Percentiles rank a stretch among this genome's conserved stretches.
These are phyloP conservation scores for Rhytidhysteron rufulum DNA, from an alignment of 2,329 filamentous ascomycete species.

Conservation along the genomic window DNA sequence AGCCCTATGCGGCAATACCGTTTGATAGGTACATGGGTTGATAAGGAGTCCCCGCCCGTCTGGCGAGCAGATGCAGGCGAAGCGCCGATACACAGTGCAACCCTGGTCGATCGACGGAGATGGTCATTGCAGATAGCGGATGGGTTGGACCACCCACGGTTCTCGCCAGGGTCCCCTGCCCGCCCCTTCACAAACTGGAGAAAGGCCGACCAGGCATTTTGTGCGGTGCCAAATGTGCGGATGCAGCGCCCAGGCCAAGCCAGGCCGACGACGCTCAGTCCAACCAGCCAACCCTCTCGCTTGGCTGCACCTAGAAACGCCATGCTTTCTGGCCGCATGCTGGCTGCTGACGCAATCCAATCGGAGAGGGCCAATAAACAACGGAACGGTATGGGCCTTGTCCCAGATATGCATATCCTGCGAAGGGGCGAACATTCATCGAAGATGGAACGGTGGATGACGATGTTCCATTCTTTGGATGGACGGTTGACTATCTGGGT, in stretches of 20 bases:
- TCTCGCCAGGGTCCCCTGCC: not conserved
- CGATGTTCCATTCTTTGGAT: too few relatives aligned
- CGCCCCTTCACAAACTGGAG: not conserved
- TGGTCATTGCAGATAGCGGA: constrained; percentile 27
- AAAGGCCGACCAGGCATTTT: constrained; percentile 1
- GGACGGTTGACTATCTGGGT: too few relatives aligned
- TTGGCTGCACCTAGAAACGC: constrained; percentile 19
- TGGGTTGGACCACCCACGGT: constrained; percentile 1
- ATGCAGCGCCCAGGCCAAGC: constrained; percentile 14
- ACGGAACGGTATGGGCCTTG: not conserved
- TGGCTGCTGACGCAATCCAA: constrained; percentile 20
- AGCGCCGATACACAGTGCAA: too few relatives aligned
- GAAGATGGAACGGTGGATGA: too few relatives aligned
- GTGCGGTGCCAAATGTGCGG: constrained; percentile 8
- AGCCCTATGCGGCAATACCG: constrained; percentile 13
- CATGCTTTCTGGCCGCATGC: constrained; percentile 11
- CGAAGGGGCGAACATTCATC: too few relatives aligned
- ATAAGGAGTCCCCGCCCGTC: constrained; percentile 30
- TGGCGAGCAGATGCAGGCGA: too few relatives aligned
- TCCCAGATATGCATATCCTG: too few relatives aligned
- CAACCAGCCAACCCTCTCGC: constrained; percentile 12
- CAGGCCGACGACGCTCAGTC: constrained; percentile 3
- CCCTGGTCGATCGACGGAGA: constrained; percentile 34
- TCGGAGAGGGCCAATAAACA: not conserved
- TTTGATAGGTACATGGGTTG: constrained; percentile 4